Conservation (phyloP, 1,139 yeast species). For the Candida pseudoviswanathii region DNA sequence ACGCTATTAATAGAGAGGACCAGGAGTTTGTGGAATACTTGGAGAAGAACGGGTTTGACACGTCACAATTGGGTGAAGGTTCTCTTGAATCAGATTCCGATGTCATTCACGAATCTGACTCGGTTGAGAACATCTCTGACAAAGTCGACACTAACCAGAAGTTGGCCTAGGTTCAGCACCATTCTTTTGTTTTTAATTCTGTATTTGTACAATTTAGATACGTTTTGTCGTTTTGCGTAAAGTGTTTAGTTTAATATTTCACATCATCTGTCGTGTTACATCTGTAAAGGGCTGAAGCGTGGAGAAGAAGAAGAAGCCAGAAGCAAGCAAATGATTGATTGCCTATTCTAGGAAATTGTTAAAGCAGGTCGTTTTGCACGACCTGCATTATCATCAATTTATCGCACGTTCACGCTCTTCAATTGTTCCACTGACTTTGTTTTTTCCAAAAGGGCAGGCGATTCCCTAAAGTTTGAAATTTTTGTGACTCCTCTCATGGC, state of each 20-base stretch:
- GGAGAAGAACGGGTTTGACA: slow-evolving; percentile 58
- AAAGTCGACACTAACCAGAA: slow-evolving; percentile 1
- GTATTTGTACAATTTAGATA: neutral
- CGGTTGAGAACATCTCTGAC: slow-evolving; percentile 1
- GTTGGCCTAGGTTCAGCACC: neutral
- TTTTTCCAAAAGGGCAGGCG: no score
- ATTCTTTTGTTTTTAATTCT: neutral
- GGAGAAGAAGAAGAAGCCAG: no score
- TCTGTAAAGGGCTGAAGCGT: no score
- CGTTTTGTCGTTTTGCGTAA: no score
- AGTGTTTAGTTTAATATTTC: no score
- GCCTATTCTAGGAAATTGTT: neutral
- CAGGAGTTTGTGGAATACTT: slow-evolving; percentile 66
- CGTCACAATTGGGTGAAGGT: slow-evolving; percentile 43
- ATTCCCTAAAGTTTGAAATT: no score
- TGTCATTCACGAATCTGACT: neutral
- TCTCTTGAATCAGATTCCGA: neutral
- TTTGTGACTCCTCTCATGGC: no score
- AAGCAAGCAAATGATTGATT: no score
- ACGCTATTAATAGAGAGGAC: slow-evolving; percentile 80
- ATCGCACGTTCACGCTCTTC: no score
- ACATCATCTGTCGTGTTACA: no score
- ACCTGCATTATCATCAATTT: neutral
- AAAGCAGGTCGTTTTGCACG: neutral
- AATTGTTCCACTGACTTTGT: no score